Conservation (phyloP, 306 rosid genomes). For the Cucurbita moschata region DNA sequence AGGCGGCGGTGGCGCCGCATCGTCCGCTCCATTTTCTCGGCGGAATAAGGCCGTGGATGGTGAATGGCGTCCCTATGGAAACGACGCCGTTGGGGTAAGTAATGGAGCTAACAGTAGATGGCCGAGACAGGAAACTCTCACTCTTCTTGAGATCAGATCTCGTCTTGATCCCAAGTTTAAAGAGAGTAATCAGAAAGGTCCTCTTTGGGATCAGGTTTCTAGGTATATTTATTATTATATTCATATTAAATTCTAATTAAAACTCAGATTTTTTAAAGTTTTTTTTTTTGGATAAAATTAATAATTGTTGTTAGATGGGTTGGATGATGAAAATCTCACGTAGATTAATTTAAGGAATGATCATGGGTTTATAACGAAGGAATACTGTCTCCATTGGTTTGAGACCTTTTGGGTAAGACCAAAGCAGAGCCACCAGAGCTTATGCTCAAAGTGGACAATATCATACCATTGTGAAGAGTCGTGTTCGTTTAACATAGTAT, state of each 20-base stretch:
- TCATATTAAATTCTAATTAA: neutral
- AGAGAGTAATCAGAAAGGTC: conserved; percentile 65
- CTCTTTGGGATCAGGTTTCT: conserved; percentile 74
- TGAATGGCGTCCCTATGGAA: conserved; percentile 3
- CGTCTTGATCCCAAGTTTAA: conserved; percentile 68
- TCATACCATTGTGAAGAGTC: too few relatives aligned
- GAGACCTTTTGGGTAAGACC: too few relatives aligned
- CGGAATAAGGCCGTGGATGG: neutral
- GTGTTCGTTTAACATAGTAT: too few relatives aligned
- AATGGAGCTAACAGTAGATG: conserved; percentile 44
- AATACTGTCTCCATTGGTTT: too few relatives aligned
- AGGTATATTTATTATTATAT: conserved; percentile 28
- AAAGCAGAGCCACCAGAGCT: too few relatives aligned
- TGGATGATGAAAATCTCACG: too few relatives aligned
- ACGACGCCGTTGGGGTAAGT: conserved; percentile 16
- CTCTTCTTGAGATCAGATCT: conserved; percentile 81
- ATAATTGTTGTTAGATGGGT: too few relatives aligned
- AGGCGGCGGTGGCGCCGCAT: neutral
- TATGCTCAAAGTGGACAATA: too few relatives aligned
- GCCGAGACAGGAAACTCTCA: conserved; percentile 79
- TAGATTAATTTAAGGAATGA: too few relatives aligned
- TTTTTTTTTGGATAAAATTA: too few relatives aligned
- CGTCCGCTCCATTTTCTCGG: neutral
- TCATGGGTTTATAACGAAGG: too few relatives aligned
- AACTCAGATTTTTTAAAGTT: neutral